These are phyloP conservation scores for Polychytrium aggregatum DNA, from an alignment of 192 early-diverging fungal genomes.

Conservation along the genomic window DNA sequence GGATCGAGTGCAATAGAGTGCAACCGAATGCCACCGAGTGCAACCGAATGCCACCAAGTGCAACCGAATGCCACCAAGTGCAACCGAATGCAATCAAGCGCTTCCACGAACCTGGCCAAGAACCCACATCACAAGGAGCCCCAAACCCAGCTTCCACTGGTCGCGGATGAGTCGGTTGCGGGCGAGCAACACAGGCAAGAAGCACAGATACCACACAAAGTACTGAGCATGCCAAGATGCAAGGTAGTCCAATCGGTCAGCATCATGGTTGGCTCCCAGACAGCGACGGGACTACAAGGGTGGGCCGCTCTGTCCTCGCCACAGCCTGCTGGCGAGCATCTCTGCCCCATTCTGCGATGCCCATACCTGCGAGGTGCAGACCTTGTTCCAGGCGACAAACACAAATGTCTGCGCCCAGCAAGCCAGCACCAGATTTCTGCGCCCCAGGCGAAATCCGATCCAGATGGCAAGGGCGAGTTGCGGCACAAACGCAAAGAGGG, in stretches of 20 bases:
- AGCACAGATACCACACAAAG: constrained; percentile 98
- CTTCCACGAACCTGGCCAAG: constrained; percentile 39
- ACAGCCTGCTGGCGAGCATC: no score
- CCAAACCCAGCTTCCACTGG: constrained; percentile 28
- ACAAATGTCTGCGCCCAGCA: constrained; percentile 89
- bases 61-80: no score
- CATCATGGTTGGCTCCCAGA: no score
- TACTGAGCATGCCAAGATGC: constrained; percentile 60
- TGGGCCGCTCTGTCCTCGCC: no score
- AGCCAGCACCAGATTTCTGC: constrained; percentile 79
- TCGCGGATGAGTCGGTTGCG: constrained; percentile 36
- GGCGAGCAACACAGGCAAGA: constrained; percentile 78
- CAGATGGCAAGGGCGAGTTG: constrained; percentile 57
- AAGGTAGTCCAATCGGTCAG: no score
- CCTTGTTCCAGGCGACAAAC: constrained; percentile 96
- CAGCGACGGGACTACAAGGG: no score
- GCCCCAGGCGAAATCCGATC: constrained; percentile 40
- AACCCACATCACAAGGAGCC: constrained; percentile 57
- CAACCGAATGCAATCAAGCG: no score
- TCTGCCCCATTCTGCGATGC: no score
- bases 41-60: no score
- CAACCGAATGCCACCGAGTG: no score
- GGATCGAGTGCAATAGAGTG: no score
- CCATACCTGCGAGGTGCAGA: constrained; percentile 82
- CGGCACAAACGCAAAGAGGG: constrained; percentile 70